phyloP scores from a whole-genome alignment of 148 eudicot species.

The Fallopia convolvulus region DNA sequence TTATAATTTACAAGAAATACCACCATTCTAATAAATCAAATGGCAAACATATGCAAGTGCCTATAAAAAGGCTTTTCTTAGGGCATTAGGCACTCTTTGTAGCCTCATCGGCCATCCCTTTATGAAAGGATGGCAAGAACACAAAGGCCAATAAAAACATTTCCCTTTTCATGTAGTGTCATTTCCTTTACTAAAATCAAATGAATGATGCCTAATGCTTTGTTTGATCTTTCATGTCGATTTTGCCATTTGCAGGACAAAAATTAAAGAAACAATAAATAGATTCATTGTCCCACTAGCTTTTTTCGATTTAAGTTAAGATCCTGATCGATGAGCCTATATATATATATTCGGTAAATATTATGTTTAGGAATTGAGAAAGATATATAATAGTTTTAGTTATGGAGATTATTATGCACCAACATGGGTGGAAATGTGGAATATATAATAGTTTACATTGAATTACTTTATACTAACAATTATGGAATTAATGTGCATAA shows the following conservation, averaged over 20 bases:
- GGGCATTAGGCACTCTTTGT: constrained; percentile 8
- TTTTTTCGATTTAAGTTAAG: neutral
- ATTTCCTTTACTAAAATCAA: constrained; percentile 8
- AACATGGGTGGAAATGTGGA: neutral
- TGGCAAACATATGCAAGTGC: constrained; percentile 12
- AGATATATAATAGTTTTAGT: neutral
- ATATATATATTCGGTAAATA: neutral
- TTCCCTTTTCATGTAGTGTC: constrained; percentile 11
- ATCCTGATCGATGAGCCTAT: neutral
- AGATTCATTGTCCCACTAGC: neutral
- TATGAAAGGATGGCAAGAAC: constrained; percentile 4
- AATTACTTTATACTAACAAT: neutral
- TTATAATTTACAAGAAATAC: neutral
- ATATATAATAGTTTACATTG: neutral
- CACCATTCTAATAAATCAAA: neutral
- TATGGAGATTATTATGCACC: neutral
- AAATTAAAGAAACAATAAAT: neutral
- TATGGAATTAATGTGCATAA: neutral
- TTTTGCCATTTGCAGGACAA: neutral
- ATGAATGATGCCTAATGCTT: neutral
- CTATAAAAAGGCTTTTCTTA: constrained; percentile 1
- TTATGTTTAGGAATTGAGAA: neutral
- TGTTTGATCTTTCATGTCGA: constrained; percentile 2
- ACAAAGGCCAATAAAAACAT: constrained; percentile 10
- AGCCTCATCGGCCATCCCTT: constrained; percentile 9